Percentiles rank a stretch among this genome's conserved stretches.
Conservation (phyloP, 1,284 basidiomycete genomes). For the Austroboletus rostrupii region DNA sequence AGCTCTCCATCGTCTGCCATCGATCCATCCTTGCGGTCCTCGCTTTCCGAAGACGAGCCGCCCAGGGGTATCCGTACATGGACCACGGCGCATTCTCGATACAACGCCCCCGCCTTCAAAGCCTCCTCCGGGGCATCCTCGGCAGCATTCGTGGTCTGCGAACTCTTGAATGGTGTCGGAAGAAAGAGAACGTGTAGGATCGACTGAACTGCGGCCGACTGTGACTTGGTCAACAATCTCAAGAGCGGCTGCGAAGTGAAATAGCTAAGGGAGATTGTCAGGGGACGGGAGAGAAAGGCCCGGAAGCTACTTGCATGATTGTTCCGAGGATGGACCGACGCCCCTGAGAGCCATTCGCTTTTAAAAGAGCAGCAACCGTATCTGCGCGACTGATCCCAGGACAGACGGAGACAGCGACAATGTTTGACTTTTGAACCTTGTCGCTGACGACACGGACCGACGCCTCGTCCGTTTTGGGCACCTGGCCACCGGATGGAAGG, state of each 20-base stretch:
- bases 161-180: constrained; percentile 65
- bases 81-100: constrained; percentile 67
- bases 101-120: constrained; percentile 70
- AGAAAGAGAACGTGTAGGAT: constrained; percentile 70
- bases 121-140: constrained; percentile 44
- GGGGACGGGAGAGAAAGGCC: neutral
- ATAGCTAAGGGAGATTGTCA: constrained; percentile 41
- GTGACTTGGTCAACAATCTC: constrained; percentile 59
- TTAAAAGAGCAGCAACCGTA: constrained; percentile 55
- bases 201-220: constrained; percentile 54
- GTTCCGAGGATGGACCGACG: constrained; percentile 40
- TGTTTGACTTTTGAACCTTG: constrained; percentile 60
- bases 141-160: constrained; percentile 5
- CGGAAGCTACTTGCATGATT: constrained; percentile 37
- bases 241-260: constrained; percentile 57
- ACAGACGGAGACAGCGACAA: constrained; percentile 65
- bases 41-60: constrained; percentile 16
- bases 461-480: constrained; percentile 47
- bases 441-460: constrained; percentile 46
- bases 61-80: constrained; percentile 41
- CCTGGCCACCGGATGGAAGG: constrained; percentile 55
- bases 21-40: constrained; percentile 20
- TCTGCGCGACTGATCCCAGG: constrained; percentile 70
- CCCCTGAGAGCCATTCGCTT: constrained; percentile 39
- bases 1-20: constrained; percentile 61